These are phyloP conservation scores for Kurtzmaniella quercitrusa DNA, from an alignment of 1,139 yeast species.

Conservation along the genomic window DNA sequence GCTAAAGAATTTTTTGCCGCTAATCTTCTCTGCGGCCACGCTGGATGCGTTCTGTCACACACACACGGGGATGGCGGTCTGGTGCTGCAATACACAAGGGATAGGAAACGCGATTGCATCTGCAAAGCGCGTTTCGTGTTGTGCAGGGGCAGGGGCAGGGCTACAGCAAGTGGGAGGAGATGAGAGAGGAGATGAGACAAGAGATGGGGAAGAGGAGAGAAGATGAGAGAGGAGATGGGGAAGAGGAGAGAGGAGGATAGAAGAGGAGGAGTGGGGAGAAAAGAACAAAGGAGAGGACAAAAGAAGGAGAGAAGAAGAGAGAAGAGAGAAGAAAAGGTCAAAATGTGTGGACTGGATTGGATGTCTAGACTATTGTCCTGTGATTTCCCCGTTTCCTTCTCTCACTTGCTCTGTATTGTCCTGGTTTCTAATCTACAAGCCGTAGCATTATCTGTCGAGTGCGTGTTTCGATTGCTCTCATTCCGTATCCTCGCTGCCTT, in stretches of 20 bases:
- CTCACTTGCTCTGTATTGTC: too few species aligned
- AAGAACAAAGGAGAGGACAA: neutral
- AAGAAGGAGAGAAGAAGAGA: neutral
- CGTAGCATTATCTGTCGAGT: too few species aligned
- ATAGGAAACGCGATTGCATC: neutral
- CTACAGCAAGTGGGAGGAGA: neutral
- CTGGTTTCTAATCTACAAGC: too few species aligned
- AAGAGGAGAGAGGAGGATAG: neutral
- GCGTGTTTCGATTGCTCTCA: too few species aligned
- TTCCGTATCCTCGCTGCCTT: too few species aligned
- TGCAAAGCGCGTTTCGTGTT: conserved; percentile 2
- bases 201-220: neutral
- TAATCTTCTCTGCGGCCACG: neutral
- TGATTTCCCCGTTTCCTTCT: too few species aligned
- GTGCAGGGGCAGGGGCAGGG: neutral
- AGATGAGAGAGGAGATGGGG: neutral
- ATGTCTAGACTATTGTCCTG: too few species aligned
- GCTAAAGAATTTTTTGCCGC: neutral
- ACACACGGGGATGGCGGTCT: neutral
- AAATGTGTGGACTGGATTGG: neutral
- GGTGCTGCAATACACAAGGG: neutral
- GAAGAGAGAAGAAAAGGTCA: neutral
- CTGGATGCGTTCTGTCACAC: neutral
- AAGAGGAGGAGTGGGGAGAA: neutral
- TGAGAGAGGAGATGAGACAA: neutral